Base-by-base conservation (phyloP, 2,329 filamentous ascomycete genomes). In the Didymella segeticola region DNA sequence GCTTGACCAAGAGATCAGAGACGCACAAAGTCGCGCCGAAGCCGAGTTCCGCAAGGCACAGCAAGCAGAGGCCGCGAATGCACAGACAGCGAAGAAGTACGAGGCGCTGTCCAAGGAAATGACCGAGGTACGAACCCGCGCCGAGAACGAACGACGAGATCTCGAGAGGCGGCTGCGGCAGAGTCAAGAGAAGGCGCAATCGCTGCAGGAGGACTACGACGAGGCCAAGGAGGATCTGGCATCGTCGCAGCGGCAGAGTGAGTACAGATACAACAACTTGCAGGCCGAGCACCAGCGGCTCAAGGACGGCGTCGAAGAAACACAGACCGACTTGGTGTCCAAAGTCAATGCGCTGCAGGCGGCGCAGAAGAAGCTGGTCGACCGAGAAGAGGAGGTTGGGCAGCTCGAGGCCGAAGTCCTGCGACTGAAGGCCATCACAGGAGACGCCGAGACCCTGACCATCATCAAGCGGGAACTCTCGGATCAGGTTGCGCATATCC, bases 401-500 rank as follows among this genome's bases (percentile, higher is more conserved):
- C 79, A 85, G 11, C 77, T 98, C 9, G 93, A 98, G 75, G 87
- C 89, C 0, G 91, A 98, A 47, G 85, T 97, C 8, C 77, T 97
- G 47, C 84, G 88, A 26, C 78, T 96, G 5, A 97, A 93, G 70
- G 90, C 93, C 0, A 90, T 95, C 66, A 90, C 90, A 2, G 91
- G 89, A 9, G 93, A 97, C 71, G 86, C 87, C 0, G 93, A 97
- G 62, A 95, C 91, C 0, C 83, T 98, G 67, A 85, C 83, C 5
- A 86, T 97, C 27, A 89, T 99, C 64, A 91, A 93, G 71, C 85
- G 87, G 61, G 93, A 99, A 75, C 82, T 99, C 4, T 88, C 89
- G 0, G 93, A 97, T 60, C 95, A 98, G 70, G 90, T 99, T 1
- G 83, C 86, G n/a, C 92, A 98, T 68, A 96, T 97, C 60, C 87